Evolutionary conservation across 2,329 filamentous ascomycete genomes (phyloP), one percentile per base, ranked within the genome.

Genomic region (Colletotrichum costaricense): DNA sequence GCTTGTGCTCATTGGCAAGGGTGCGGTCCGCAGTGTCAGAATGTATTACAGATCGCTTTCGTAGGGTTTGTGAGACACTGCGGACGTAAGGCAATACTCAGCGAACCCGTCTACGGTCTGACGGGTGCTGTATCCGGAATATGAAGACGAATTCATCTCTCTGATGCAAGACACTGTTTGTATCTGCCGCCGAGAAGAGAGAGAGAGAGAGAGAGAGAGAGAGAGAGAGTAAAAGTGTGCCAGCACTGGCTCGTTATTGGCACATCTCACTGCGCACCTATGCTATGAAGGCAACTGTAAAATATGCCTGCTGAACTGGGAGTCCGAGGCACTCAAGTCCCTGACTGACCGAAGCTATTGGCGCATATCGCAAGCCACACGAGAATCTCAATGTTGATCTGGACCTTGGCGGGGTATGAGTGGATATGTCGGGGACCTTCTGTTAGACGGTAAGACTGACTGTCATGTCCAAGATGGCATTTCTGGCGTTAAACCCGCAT

Each of bases 1-100:
- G 19, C 26, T 70, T 57, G 49, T 73, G 67, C 67, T 73, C 66
- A 63, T 30, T 5, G 62, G 67, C 62, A 66, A 56, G 62, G 71
- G 70, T 56, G 19, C 14, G 8, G 30, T 24, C 35, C 6, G 52
- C 35, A n/a, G 54, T 35, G 55, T 52, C 8, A 38, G 28, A n/a
- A 42, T 58, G 55, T 52, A 42, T 42, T 42, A 35, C 42, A 65
- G 59, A 30, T 63, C 38, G 59, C 35, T 59, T 60, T 60, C 49
- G 60, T 28, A 9, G 35, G 38, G 28, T 62, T 56, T 49, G 66
- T 60, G 30, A 49, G 70, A 60, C 54, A 72, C 30, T 33, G n/a
- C 28, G 24, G 33, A 14, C 24, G n/a, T 28, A 38, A 11, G 30
- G 42, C n/a, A 22, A 30, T 35, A 16, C 33, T 59, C 30, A 30